phyloP scores from a whole-genome alignment of 139 green algal genomes.

The Pseudopediastrum boryanum region DNA sequence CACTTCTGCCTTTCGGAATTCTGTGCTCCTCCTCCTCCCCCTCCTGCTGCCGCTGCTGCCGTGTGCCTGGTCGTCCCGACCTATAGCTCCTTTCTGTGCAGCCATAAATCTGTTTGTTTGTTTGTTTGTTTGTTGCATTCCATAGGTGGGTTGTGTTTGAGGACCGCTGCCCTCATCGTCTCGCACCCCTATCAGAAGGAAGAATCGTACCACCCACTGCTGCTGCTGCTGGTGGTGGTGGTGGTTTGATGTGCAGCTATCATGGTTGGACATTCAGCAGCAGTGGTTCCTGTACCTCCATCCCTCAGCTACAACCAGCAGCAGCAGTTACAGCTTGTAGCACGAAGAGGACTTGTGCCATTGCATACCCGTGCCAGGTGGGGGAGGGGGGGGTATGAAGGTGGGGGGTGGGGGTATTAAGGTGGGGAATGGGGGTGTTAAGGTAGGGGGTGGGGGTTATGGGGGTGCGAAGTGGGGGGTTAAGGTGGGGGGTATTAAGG shows the following conservation, averaged over 20 bases:
- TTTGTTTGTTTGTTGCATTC: not conserved
- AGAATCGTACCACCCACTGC: not conserved
- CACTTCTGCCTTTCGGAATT: not conserved
- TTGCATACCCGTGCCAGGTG: slow-evolving; percentile 25
- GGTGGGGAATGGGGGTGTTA: too few relatives aligned
- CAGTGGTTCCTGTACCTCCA: slow-evolving; percentile 16
- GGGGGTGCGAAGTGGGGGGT: too few relatives aligned
- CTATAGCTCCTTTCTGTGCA: too few relatives aligned
- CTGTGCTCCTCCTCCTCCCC: not conserved
- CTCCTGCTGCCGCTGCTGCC: too few relatives aligned
- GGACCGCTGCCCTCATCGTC: slow-evolving; percentile 34
- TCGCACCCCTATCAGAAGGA: slow-evolving; percentile 47
- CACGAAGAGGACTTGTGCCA: slow-evolving; percentile 22
- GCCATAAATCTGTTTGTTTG: not conserved
- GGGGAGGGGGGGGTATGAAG: not conserved
- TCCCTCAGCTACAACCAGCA: slow-evolving; percentile 31
- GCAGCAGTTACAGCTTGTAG: slow-evolving; percentile 13
- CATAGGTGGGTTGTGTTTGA: slow-evolving; percentile 30
- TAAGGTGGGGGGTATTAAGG: too few relatives aligned
- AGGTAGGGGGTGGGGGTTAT: too few relatives aligned
- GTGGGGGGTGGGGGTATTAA: too few relatives aligned
- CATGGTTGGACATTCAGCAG: slow-evolving; percentile 24
- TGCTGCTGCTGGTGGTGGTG: not conserved
- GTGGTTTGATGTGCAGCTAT: not conserved
- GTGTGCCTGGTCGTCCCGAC: too few relatives aligned